Conservation (phyloP, 768 basidiomycete species). For the Pleurotus citrinopileatus region DNA sequence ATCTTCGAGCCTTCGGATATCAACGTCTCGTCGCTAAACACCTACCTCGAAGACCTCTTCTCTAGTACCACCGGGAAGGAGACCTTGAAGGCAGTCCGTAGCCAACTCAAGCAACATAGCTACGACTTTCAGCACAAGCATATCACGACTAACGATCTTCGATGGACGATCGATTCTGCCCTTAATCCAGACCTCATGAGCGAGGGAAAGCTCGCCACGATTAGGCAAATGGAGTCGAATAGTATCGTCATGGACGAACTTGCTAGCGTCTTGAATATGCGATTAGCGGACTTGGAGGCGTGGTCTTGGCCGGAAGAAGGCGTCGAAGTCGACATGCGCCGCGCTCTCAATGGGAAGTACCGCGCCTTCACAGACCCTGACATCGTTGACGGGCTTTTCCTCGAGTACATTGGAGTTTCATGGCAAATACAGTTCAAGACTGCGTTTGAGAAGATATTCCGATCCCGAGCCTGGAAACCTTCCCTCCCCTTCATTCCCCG, state of each 20-base stretch:
- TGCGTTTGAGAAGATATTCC: constrained; percentile 24
- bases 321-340: constrained; percentile 39
- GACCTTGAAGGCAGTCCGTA: constrained; percentile 27
- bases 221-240: constrained; percentile 41
- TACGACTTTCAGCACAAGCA: constrained; percentile 20
- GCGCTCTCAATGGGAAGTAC: constrained; percentile 48
- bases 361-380: constrained; percentile 49
- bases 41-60: constrained; percentile 38
- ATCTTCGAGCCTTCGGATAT: constrained; percentile 35
- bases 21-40: constrained; percentile 27
- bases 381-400: constrained; percentile 40
- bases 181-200: constrained; percentile 35
- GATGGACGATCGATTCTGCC: constrained; percentile 30
- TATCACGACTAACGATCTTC: constrained; percentile 25
- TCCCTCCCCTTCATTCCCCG: constrained; percentile 14
- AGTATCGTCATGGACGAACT: constrained; percentile 35
- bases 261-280: constrained; percentile 44
- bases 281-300: constrained; percentile 33
- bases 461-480: constrained; percentile 35
- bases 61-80: constrained; percentile 26
- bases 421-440: constrained; percentile 39
- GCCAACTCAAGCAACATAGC: constrained; percentile 26
- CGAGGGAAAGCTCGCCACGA: constrained; percentile 35
- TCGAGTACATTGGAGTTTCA: constrained; percentile 39
- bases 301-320: constrained; percentile 46